Evolutionary conservation across 2,329 filamentous ascomycete genomes (phyloP).

Genomic region (Xylaria multiplex): DNA sequence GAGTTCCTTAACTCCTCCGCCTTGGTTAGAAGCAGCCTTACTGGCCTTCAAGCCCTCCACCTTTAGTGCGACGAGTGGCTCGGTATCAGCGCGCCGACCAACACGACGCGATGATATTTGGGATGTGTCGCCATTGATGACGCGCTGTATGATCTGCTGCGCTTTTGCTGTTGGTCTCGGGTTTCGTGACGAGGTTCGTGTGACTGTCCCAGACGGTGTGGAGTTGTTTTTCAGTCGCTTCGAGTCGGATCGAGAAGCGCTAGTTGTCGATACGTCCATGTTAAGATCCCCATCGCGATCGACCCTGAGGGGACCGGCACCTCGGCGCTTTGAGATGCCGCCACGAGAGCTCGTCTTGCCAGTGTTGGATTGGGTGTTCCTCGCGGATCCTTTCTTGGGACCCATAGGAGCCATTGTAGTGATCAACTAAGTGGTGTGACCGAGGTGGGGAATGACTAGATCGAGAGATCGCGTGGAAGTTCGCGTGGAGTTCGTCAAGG

Average conservation of each 20-base stretch:
- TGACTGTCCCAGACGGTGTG: constrained; percentile 30
- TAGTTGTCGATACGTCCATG: constrained; percentile 60
- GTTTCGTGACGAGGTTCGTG: constrained; percentile 41
- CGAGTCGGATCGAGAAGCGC: constrained; percentile 44
- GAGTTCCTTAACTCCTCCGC: constrained; percentile 72
- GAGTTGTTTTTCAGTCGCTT: constrained; percentile 41
- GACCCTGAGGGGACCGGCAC: constrained; percentile 49
- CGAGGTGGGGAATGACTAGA: constrained; percentile 5
- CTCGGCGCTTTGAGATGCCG: constrained; percentile 63
- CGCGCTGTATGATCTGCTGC: constrained; percentile 57
- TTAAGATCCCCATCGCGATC: constrained; percentile 70
- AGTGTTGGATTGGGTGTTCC: constrained; percentile 37
- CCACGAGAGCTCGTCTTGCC: constrained; percentile 50
- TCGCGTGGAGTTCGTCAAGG: constrained; percentile 18
- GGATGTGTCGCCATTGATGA: constrained; percentile 53
- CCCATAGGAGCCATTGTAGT: constrained; percentile 43
- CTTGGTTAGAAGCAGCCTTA: constrained; percentile 72
- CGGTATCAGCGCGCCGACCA: constrained; percentile 33
- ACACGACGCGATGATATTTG: constrained; percentile 47
- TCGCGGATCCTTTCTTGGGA: constrained; percentile 40
- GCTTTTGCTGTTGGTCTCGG: constrained; percentile 48
- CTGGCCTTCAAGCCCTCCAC: constrained; percentile 74
- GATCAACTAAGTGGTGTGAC: constrained; percentile 5
- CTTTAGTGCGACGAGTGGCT: constrained; percentile 54
- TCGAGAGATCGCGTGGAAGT: constrained; percentile 3